Base-by-base conservation (phyloP, 2,329 filamentous ascomycete genomes). In the Apiospora pterosperma region DNA sequence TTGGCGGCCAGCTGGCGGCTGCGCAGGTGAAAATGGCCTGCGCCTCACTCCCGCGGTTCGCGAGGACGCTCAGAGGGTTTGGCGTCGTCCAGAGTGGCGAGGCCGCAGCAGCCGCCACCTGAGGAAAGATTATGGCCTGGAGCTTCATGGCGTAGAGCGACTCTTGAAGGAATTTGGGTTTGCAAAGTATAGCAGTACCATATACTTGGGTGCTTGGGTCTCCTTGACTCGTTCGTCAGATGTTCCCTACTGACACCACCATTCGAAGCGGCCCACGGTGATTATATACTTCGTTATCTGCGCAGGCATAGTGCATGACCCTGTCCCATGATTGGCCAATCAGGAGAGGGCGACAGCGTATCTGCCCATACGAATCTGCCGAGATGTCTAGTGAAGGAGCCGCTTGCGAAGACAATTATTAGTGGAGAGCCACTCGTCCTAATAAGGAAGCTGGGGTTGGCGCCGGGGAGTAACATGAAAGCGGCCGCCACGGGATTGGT, bases 1-100 rank as follows among this genome's bases (percentile, higher is more conserved):
- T 74, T 2, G 71, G 70, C 11, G 73, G 73, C 73, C 73, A 75
- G 65, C 70, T 74, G 0, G 72, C 67, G 19, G 73, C 71, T 14
- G 69, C 38, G 48, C 73, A 75, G n/a, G 68, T 52, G 42, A 74
- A 69, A 10, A 63, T 66, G 19, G 8, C 6, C 3, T 28, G 48
- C 7, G 28, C 28, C 19, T 34, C 48, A 19, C 28, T 55, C 28
- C 16, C 48, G 16, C 48, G 48, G 19, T 34, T 31, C 8, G 16
- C 19, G 16, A 55, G 48, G 19, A 55, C 19, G 28, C 28, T 12
- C 28, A n/a, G 12, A 11, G 48, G 48, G 10, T 34, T 55, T 19
- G 48, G 48, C 28, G 48, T 55, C 4, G 28, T 55, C 48, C 48
- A 28, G 16, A 31, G 6, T 31, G 48, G 48, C 48, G 48, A 10